phyloP scores from a whole-genome alignment of 371 early-diverging fungal genomes.

The Mortierella sp. region DNA sequence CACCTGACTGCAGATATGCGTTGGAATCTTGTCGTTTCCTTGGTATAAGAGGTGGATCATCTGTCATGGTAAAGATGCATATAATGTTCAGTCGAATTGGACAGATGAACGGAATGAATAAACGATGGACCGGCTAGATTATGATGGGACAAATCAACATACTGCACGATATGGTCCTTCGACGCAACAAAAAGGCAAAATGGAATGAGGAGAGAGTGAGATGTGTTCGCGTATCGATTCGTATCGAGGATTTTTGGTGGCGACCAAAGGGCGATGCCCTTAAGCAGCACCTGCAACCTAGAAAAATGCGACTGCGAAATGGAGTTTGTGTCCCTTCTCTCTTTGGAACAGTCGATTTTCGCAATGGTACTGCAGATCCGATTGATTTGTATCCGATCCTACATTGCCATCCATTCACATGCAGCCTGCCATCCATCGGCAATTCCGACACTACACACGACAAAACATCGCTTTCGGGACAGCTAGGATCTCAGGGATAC shows the following conservation, averaged over 20 bases:
- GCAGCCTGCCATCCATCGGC: constrained; percentile 1
- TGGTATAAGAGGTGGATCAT: constrained; percentile 43
- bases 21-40: constrained; percentile 62
- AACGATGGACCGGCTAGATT: too few species aligned
- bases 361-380: constrained; percentile 24
- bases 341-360: constrained; percentile 34
- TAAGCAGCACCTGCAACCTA: neutral
- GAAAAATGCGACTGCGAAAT: neutral
- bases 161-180: too few species aligned
- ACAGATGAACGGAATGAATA: too few species aligned
- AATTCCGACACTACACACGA: constrained; percentile 1
- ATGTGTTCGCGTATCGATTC: too few species aligned
- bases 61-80: too few species aligned
- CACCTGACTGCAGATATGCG: constrained; percentile 61
- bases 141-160: too few species aligned
- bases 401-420: neutral
- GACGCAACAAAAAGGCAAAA: too few species aligned
- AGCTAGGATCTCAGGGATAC: too few species aligned
- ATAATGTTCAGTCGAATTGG: too few species aligned
- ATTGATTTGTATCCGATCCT: too few species aligned
- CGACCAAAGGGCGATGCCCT: neutral
- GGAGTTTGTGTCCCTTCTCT: constrained; percentile 32
- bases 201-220: too few species aligned
- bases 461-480: neutral
- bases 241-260: constrained; percentile 5